Conservation (phyloP, 1,139 yeast genomes). For the Yamadazyma sp. region DNA sequence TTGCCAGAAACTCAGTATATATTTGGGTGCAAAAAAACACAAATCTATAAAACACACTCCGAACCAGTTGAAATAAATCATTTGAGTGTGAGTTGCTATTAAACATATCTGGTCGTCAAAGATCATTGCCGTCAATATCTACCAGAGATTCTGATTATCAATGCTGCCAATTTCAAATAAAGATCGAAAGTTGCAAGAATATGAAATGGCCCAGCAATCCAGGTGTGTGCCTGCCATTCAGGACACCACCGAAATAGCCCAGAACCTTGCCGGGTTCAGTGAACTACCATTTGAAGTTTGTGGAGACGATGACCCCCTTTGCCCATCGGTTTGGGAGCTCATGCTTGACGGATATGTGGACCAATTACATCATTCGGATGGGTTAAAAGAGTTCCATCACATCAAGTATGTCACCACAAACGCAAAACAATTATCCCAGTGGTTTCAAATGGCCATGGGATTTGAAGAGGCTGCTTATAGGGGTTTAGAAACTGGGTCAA, state of each 20-base stretch:
- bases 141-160: constrained; percentile 3
- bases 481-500: constrained; percentile 70
- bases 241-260: neutral
- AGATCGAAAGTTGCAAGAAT: constrained; percentile 2
- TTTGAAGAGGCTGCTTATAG: constrained; percentile 60
- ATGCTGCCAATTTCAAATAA: neutral
- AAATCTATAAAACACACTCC: no score
- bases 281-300: constrained; percentile 23
- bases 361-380: constrained; percentile 28
- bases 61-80: no score
- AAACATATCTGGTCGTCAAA: no score
- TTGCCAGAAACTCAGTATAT: no score
- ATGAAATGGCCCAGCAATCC: neutral
- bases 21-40: no score
- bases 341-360: constrained; percentile 22
- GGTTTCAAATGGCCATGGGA: constrained; percentile 58
- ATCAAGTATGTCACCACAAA: constrained; percentile 47
- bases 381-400: constrained; percentile 33
- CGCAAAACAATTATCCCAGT: constrained; percentile 62
- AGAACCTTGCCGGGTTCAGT: constrained; percentile 8
- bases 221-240: neutral
- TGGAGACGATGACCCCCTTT: constrained; percentile 19
- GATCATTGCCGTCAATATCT: neutral
- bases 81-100: no score
- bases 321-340: constrained; percentile 21